These are phyloP conservation scores for Adansonia madagascariensis DNA, from an alignment of 441 rosid genomes.

Conservation along the genomic window DNA sequence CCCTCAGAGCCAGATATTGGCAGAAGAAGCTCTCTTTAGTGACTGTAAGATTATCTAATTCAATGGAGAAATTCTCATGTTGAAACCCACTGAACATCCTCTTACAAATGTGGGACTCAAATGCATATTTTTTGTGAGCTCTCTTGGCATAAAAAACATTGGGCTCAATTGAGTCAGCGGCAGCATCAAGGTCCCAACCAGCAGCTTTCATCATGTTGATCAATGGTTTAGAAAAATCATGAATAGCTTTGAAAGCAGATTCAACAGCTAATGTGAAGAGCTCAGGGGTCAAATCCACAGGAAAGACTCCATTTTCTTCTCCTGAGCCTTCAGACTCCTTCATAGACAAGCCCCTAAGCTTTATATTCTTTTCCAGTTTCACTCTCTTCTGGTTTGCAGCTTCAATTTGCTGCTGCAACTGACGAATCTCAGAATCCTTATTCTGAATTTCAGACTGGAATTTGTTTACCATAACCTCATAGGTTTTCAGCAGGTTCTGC, in stretches of 20 bases:
- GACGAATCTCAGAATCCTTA: constrained; percentile 80
- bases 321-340: constrained; percentile 61
- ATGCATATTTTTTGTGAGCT: constrained; percentile 91
- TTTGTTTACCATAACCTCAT: constrained; percentile 95
- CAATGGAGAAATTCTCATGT: constrained; percentile 61
- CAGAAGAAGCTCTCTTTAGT: constrained; percentile 74
- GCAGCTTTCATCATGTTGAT: constrained; percentile 98
- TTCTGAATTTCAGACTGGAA: constrained; percentile 95
- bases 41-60: constrained; percentile 45
- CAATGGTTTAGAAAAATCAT: constrained; percentile 85
- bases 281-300: constrained; percentile 69
- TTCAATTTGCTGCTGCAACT: constrained; percentile 79
- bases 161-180: constrained; percentile 81
- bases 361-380: constrained; percentile 88
- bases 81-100: constrained; percentile 88
- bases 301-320: constrained; percentile 53
- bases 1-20: constrained; percentile 71
- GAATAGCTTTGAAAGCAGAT: constrained; percentile 77
- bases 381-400: constrained; percentile 79
- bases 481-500: constrained; percentile 88
- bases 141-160: constrained; percentile 81
- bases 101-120: constrained; percentile 89
- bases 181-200: constrained; percentile 98
- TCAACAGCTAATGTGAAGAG: constrained; percentile 68
- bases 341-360: constrained; percentile 81